Evolutionary conservation across 2,329 filamentous ascomycete species (phyloP).

Genomic region (Chalara sp.): DNA sequence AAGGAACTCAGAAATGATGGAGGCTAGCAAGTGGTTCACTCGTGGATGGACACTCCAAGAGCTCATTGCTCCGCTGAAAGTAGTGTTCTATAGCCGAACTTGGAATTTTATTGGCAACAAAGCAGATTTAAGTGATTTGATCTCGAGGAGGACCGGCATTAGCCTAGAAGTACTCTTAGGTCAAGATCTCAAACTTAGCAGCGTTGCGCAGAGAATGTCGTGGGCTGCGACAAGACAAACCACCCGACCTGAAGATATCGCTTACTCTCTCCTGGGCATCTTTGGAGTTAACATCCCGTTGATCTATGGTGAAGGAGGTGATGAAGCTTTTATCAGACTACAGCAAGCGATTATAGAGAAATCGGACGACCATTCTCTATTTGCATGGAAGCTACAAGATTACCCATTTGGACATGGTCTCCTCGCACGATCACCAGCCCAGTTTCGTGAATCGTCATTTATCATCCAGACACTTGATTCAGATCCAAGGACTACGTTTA

Average conservation of each 20-base stretch:
- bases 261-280: conserved; percentile 37
- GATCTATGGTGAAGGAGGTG: too few relatives aligned
- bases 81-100: conserved; percentile 1
- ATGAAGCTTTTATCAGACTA: conserved; percentile 29
- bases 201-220: conserved; percentile 31
- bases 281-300: conserved; percentile 40
- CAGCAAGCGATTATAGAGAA: conserved; percentile 29
- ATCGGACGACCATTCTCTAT: conserved; percentile 4
- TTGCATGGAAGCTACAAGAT: conserved; percentile 2
- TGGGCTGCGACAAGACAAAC: conserved; percentile 33
- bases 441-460: not conserved
- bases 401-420: not conserved
- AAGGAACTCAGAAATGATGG: not conserved
- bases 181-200: not conserved
- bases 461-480: not conserved
- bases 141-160: not conserved
- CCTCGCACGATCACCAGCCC: not conserved
- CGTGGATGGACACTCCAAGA: too few relatives aligned
- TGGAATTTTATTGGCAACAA: conserved; percentile 1
- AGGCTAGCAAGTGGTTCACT: too few relatives aligned
- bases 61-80: too few relatives aligned
- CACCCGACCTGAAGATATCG: conserved; percentile 32
- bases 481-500: not conserved
- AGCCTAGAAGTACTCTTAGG: not conserved
- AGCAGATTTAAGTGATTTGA: not conserved